Conservation (phyloP, 805 yeast genomes). For the Kregervanrija delftensis region DNA sequence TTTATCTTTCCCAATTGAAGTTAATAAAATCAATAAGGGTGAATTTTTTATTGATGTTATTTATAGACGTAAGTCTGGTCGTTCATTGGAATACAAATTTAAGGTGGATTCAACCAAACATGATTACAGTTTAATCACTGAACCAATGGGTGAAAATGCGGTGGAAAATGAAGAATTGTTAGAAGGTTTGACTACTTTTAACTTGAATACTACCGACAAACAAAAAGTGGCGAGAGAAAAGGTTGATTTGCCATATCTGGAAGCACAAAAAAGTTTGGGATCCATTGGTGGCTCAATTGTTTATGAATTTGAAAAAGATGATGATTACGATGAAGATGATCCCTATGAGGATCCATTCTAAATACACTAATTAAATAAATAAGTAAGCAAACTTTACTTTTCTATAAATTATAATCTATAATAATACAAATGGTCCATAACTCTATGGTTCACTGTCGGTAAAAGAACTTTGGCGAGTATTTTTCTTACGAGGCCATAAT, state of each 20-base stretch:
- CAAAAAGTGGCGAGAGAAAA: constrained; percentile 76
- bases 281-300: constrained; percentile 89
- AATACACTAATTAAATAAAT: not conserved
- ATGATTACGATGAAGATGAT: constrained; percentile 96
- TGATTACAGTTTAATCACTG: constrained; percentile 24
- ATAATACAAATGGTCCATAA: not conserved
- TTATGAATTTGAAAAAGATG: constrained; percentile 92
- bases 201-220: constrained; percentile 63
- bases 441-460: not conserved
- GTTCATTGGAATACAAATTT: constrained; percentile 55
- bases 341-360: constrained; percentile 84
- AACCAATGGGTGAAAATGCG: constrained; percentile 8
- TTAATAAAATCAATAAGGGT: constrained; percentile 31
- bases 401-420: constrained; percentile 2
- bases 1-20: constrained; percentile 3
- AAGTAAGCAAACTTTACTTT: too few relatives aligned
- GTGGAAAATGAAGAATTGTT: constrained; percentile 39
- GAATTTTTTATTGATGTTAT: constrained; percentile 45
- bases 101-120: constrained; percentile 44
- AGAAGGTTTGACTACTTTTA: constrained; percentile 80
- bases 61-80: constrained; percentile 79
- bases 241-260: constrained; percentile 86
- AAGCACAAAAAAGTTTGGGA: constrained; percentile 68
- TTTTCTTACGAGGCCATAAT: constrained; percentile 72
- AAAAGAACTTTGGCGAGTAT: constrained; percentile 34